phyloP scores from a whole-genome alignment of 129 eudicot species.

The Flaveria ramosissima region DNA sequence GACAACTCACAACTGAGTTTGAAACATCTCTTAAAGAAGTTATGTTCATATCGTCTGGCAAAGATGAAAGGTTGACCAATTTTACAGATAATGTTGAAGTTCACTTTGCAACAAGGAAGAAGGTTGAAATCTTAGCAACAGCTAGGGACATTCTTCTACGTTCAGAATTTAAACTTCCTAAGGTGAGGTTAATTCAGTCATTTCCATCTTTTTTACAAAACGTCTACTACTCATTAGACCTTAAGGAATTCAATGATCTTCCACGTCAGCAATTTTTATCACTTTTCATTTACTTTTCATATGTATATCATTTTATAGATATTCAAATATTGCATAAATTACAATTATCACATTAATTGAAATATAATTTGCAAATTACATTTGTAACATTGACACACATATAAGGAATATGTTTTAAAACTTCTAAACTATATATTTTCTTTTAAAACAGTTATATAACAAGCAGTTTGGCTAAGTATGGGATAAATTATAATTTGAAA shows the following conservation, averaged over 20 bases:
- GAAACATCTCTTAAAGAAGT: slow-evolving; percentile 67
- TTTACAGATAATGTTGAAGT: slow-evolving; percentile 93
- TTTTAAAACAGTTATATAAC: neutral
- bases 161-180: slow-evolving; percentile 66
- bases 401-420: neutral
- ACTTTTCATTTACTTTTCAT: neutral
- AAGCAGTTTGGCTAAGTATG: neutral
- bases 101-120: slow-evolving; percentile 93
- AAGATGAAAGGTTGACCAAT: slow-evolving; percentile 66
- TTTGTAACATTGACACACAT: neutral
- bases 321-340: neutral
- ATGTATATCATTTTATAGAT: neutral
- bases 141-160: slow-evolving; percentile 75
- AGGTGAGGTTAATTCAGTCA: slow-evolving; percentile 47
- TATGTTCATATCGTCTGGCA: slow-evolving; percentile 64
- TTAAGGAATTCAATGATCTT: neutral
- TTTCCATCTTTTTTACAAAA: neutral
- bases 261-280: neutral
- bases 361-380: neutral
- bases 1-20: slow-evolving; percentile 67
- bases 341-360: neutral
- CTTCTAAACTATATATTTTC: neutral
- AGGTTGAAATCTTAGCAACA: slow-evolving; percentile 82
- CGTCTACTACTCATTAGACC: neutral
- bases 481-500: neutral